These are phyloP conservation scores for Eucalyptus virginea DNA, from an alignment of 345 rosid species.

Conservation along the genomic window DNA sequence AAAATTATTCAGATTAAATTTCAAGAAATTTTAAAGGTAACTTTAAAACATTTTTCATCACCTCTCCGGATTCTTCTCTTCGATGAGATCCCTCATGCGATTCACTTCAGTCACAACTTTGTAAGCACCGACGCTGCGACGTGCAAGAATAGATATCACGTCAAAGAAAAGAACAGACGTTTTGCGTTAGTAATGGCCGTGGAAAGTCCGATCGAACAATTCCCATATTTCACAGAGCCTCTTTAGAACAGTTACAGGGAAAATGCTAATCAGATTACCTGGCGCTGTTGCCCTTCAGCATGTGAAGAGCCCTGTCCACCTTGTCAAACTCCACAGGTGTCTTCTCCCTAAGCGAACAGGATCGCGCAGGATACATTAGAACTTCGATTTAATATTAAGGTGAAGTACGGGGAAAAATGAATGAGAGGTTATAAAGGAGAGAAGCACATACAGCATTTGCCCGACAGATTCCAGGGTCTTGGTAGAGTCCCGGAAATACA, in stretches of 20 bases:
- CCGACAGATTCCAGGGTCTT: background rate
- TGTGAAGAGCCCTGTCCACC: background rate
- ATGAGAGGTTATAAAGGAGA: background rate
- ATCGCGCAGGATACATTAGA: background rate
- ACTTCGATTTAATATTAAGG: background rate
- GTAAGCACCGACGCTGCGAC: conserved; percentile 14
- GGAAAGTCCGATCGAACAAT: background rate
- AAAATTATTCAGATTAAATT: background rate
- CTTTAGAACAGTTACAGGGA: background rate
- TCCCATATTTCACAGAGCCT: background rate
- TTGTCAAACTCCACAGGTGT: background rate
- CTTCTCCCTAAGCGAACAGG: background rate
- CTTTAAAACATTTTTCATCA: background rate
- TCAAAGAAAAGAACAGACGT: background rate
- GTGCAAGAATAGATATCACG: background rate
- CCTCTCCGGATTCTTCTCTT: conserved; percentile 1
- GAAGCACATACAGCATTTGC: conserved; percentile 1
- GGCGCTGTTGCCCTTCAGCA: conserved; percentile 4
- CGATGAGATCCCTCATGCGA: background rate
- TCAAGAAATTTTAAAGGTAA: background rate
- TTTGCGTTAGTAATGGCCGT: background rate
- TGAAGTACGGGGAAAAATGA: background rate
- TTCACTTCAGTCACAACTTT: background rate
- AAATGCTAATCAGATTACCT: background rate
- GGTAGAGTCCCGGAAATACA: conserved; percentile 6